These are phyloP conservation scores for Entomortierella parvispora DNA, from an alignment of 192 early-diverging fungal genomes.

Conservation along the genomic window DNA sequence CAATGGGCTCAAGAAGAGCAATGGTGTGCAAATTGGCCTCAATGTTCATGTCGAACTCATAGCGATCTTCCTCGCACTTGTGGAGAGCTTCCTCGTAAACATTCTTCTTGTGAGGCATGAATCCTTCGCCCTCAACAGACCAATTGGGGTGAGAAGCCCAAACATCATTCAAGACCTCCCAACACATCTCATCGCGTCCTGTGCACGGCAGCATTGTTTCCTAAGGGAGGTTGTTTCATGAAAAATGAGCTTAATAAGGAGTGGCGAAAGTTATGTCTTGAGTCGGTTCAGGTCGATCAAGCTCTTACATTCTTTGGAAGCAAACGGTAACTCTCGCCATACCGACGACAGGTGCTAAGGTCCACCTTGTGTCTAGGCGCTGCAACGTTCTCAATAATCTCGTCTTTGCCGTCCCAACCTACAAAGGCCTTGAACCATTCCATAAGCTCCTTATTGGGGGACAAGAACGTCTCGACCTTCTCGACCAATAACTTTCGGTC, in stretches of 20 bases:
- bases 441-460: slow-evolving; percentile 85
- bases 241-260: slow-evolving; percentile 2
- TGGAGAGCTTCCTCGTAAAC: slow-evolving; percentile 93
- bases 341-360: slow-evolving; percentile 63
- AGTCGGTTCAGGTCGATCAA: no score
- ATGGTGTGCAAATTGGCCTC: slow-evolving; percentile 93
- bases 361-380: slow-evolving; percentile 72
- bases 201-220: slow-evolving; percentile 75
- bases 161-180: slow-evolving; percentile 96
- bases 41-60: slow-evolving; percentile 97
- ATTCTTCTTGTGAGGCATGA: slow-evolving; percentile 92
- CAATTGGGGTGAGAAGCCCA: slow-evolving; percentile 95
- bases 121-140: slow-evolving; percentile 90
- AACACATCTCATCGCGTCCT: slow-evolving; percentile 91
- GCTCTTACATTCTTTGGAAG: slow-evolving; percentile 71
- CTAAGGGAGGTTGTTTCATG: slow-evolving; percentile 25
- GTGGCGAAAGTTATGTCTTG: no score
- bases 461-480: slow-evolving; percentile 86
- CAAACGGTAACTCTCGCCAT: slow-evolving; percentile 80
- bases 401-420: slow-evolving; percentile 82
- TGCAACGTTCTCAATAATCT: slow-evolving; percentile 70
- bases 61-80: slow-evolving; percentile 93
- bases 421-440: slow-evolving; percentile 94
- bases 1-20: slow-evolving; percentile 90
- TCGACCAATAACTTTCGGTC: slow-evolving; percentile 87